These are phyloP conservation scores for Lactarius akahatsu DNA, from an alignment of 768 basidiomycete species.

Conservation along the genomic window DNA sequence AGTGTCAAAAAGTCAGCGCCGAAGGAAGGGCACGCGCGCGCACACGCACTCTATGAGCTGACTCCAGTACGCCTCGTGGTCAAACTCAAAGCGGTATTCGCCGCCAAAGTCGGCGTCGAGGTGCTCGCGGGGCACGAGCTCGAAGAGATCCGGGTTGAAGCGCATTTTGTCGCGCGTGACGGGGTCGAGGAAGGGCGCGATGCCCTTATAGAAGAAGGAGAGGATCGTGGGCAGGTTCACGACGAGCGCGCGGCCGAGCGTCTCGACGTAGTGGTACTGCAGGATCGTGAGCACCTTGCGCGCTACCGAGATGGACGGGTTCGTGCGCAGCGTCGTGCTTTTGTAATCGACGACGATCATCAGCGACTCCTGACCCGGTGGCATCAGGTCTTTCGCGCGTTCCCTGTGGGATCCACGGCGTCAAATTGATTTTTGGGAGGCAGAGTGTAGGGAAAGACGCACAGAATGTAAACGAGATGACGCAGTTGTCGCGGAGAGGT, in stretches of 20 bases:
- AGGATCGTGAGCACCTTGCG: slow-evolving; percentile 76
- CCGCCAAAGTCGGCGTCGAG: slow-evolving; percentile 86
- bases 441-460: slow-evolving; percentile 37
- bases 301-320: slow-evolving; percentile 79
- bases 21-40: background rate
- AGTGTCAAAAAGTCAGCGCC: background rate
- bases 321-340: slow-evolving; percentile 75
- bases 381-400: slow-evolving; percentile 87
- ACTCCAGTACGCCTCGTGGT: slow-evolving; percentile 74
- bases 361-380: slow-evolving; percentile 77
- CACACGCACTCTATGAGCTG: slow-evolving; percentile 63
- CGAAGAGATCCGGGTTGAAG: slow-evolving; percentile 80
- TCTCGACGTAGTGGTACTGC: slow-evolving; percentile 88
- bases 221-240: slow-evolving; percentile 76
- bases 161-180: slow-evolving; percentile 91
- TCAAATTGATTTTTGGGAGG: background rate
- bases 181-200: slow-evolving; percentile 84
- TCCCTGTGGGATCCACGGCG: slow-evolving; percentile 48
- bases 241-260: slow-evolving; percentile 80
- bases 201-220: slow-evolving; percentile 78
- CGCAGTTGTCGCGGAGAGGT: slow-evolving; percentile 73
- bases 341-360: slow-evolving; percentile 87
- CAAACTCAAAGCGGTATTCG: slow-evolving; percentile 68
- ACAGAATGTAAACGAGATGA: slow-evolving; percentile 87
- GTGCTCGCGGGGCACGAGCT: slow-evolving; percentile 71